Evolutionary conservation across 140 eudicot genomes (phyloP).

Genomic region (Senecio squalidus): DNA sequence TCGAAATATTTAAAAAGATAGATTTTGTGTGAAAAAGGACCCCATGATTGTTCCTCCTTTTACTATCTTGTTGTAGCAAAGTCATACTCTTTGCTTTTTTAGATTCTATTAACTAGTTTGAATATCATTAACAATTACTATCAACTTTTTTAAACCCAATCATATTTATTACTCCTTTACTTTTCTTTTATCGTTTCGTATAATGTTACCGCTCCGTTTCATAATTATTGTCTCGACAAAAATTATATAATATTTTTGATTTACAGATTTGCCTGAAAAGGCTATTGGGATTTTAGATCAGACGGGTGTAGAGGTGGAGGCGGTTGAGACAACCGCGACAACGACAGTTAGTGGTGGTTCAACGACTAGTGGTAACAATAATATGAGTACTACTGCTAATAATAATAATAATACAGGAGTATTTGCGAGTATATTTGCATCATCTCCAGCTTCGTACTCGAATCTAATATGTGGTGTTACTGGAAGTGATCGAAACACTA

Average conservation of each 20-base stretch:
- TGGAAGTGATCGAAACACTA: constrained; percentile 23
- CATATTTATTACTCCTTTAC: not conserved
- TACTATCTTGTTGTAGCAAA: constrained; percentile 35
- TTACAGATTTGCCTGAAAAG: constrained; percentile 65
- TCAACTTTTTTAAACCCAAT: constrained; percentile 3
- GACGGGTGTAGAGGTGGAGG: constrained; percentile 13
- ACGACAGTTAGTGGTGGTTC: constrained; percentile 36
- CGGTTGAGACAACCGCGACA: constrained; percentile 14
- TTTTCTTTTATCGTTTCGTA: not conserved
- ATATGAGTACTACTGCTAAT: too few relatives aligned
- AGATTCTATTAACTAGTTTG: constrained; percentile 18
- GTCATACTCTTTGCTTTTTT: constrained; percentile 23
- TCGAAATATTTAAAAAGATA: constrained; percentile 30
- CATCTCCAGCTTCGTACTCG: constrained; percentile 48
- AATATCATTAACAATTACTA: constrained; percentile 15
- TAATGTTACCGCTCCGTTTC: too few relatives aligned
- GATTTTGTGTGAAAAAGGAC: constrained; percentile 43
- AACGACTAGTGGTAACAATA: constrained; percentile 31
- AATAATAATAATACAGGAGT: constrained; percentile 35
- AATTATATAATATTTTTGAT: too few relatives aligned
- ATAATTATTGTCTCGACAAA: too few relatives aligned
- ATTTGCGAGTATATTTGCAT: constrained; percentile 52
- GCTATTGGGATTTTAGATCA: constrained; percentile 17
- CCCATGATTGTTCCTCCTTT: constrained; percentile 55
- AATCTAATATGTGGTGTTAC: constrained; percentile 33